phyloP scores from a whole-genome alignment of 495 filamentous ascomycete species.

The Penicillium cataractarum region DNA sequence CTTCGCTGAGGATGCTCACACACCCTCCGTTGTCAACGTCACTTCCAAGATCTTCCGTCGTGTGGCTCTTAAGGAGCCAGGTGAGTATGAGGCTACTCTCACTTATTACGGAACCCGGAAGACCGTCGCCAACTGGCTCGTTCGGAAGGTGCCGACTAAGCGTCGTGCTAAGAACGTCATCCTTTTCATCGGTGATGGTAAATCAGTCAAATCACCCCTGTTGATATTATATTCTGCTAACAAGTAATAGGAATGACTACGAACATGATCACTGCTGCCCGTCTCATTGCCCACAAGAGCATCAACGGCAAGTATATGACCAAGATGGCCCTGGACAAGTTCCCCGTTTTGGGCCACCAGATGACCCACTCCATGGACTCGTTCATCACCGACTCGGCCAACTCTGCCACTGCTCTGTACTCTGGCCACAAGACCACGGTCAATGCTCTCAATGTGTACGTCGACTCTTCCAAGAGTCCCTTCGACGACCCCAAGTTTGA shows the following conservation, averaged over 20 bases:
- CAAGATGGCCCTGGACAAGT: slow-evolving; percentile 68
- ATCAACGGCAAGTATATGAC: slow-evolving; percentile 76
- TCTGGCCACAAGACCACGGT: slow-evolving; percentile 74
- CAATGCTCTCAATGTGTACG: slow-evolving; percentile 74
- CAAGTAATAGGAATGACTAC: too few relatives aligned
- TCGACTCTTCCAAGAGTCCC: slow-evolving; percentile 62
- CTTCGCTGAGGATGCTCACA: slow-evolving; percentile 66
- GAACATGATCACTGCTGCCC: slow-evolving; percentile 75
- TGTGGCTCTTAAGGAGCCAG: slow-evolving; percentile 68
- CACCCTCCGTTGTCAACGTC: slow-evolving; percentile 68
- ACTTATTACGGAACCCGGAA: slow-evolving; percentile 66
- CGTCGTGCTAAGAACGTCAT: slow-evolving; percentile 78
- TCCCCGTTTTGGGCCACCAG: slow-evolving; percentile 71
- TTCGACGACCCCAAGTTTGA: slow-evolving; percentile 80
- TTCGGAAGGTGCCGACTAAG: slow-evolving; percentile 63
- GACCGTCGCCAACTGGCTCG: slow-evolving; percentile 69
- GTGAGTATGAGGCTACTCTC: slow-evolving; percentile 70
- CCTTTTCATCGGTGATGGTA: slow-evolving; percentile 75
- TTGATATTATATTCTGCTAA: too few relatives aligned
- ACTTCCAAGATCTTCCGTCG: slow-evolving; percentile 69
- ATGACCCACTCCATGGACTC: slow-evolving; percentile 74
- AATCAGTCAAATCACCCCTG: too few relatives aligned
- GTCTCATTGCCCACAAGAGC: slow-evolving; percentile 71
- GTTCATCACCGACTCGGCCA: slow-evolving; percentile 79
- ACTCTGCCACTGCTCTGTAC: slow-evolving; percentile 74